phyloP scores from a whole-genome alignment of 2,329 filamentous ascomycete species.

The Ophiostoma sp. region DNA sequence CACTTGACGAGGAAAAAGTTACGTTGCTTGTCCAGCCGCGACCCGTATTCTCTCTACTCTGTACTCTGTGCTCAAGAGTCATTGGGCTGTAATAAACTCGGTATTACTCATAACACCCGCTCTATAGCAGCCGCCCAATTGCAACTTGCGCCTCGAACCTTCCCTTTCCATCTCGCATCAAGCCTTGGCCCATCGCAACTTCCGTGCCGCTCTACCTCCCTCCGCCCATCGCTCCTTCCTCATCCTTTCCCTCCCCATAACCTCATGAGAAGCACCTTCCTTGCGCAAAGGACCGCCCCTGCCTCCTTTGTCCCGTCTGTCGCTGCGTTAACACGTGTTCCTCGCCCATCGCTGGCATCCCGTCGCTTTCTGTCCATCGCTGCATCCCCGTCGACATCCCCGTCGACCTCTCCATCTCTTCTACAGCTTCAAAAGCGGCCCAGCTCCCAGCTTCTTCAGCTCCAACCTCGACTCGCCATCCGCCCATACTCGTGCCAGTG shows the following conservation, averaged over 20 bases:
- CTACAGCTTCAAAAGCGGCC: slow-evolving; percentile 2
- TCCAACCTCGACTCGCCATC: not conserved
- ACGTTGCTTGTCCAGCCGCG: slow-evolving; percentile 2
- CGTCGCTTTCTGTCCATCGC: slow-evolving; percentile 11
- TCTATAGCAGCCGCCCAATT: not conserved
- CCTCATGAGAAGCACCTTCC: slow-evolving; percentile 21
- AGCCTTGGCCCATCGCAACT: slow-evolving; percentile 15
- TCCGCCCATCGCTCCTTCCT: not conserved
- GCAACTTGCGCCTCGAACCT: slow-evolving; percentile 13
- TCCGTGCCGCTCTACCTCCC: slow-evolving; percentile 7
- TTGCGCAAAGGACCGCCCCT: slow-evolving; percentile 22
- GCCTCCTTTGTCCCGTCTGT: slow-evolving; percentile 19
- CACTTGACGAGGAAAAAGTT: slow-evolving; percentile 15
- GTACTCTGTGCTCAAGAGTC: not conserved
- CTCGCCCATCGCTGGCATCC: slow-evolving; percentile 2
- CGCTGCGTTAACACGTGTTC: slow-evolving; percentile 1
- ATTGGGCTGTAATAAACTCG: not conserved
- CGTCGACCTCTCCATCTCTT: not conserved
- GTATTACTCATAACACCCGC: not conserved
- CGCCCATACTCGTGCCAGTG: slow-evolving; percentile 14
- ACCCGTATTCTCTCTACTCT: slow-evolving; percentile 4
- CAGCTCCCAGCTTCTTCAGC: not conserved
- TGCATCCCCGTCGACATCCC: slow-evolving; percentile 8
- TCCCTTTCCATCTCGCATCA: slow-evolving; percentile 15
- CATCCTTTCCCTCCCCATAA: not conserved